Base-by-base conservation (phyloP, 1,139 yeast genomes). In the Yamadazyma jaroonii region DNA sequence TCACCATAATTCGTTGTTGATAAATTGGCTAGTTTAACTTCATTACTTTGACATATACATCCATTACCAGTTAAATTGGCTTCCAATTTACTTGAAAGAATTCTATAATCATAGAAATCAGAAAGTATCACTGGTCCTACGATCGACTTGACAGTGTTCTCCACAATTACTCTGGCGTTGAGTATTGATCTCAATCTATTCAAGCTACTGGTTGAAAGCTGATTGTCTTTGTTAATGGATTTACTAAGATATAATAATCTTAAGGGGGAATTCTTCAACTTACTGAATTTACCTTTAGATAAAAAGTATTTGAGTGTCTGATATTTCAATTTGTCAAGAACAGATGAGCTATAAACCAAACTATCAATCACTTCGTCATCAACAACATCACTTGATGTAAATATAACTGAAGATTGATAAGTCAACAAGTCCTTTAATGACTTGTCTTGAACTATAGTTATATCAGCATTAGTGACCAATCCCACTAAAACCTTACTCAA, bases 61-160 rank as follows among this genome's bases (percentile, higher is more conserved):
- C 84, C 84, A 36, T 53, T 57, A 2, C 59, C 53, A 13, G 48
- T 45, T 32, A 57, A 44, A 2, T 43, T 42, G 7, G 39, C 33
- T 2, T 42, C 32, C 0, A 51, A 44, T 6, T 46, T 35, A n/a
- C 43, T 42, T 3, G 53, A 58, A 12, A 74, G 52, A 2, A 73
- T 56, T 41, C 94, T 64, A 50, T 80, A 81, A 47, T 84, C 94
- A 47, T 65, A 82, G 32, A 74, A 62, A 50, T 83, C 85, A 1
- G 82, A 77, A 29, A 70, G 63, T 7, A 82, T 48, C 0, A 84
- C 46, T 0, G 89, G 81, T 0, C 90, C 90, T 36, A 78, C 52
- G 1, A 77, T 57, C 17, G 73, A 69, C 26, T 56, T 57, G 33
- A 68, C 59, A 25, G 73, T 72, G 13, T 70, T 61, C 49, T 84